Evolutionary conservation across 2,329 filamentous ascomycete species (phyloP), one percentile per base, ranked within the genome.

Genomic region (Metarhizium guizhouense): DNA sequence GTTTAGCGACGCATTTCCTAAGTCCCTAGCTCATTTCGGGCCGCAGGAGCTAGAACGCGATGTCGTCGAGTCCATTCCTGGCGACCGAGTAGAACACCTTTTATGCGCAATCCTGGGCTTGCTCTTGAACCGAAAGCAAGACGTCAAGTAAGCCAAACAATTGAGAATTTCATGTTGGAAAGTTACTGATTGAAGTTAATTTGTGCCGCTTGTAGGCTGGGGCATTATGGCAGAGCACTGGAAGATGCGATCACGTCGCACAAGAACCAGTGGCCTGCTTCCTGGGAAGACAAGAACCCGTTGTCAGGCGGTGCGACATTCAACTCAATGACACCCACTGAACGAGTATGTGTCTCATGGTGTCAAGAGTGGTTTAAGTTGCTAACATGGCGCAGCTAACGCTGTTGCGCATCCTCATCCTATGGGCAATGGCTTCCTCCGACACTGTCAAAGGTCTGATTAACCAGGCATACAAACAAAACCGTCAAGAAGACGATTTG

Each of bases 71-170:
- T 74, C 80, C 51, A 74, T 86, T 25, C 92, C 93, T 2, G 90
- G 91, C 64, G 86, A 95, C 65, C 86, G 92, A 67, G 86, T 89
- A 50, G 93, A 97, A 75, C 82, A 86, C 63, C 84, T 99, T 57
- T 78, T 99, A 30, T 99, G 95, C 76, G 91, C 91, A 59, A 74
- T 99, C 61, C 77, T 99, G 48, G 86, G 88, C 36, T 78, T 99
- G 64, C 83, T 96, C 55, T 79, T 99, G 66, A 99, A 99, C 72
- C 86, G 94, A 71, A 97, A 99, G 78, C 96, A 99, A 70, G 92
- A 96, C 74, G 89, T 97, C 69, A 96, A 99, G 94, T 97, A 83
- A 73, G 90, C 60, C 60, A n/a, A 47, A 20, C 6, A 11, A 36
- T 7, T 36, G 30, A 36, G 14, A 8, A 4, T 2, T 6, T 38